Percentiles rank a stretch among this genome's conserved stretches.
phyloP scores from a whole-genome alignment of 2,329 filamentous ascomycete genomes.

The Colletotrichum sojae region DNA sequence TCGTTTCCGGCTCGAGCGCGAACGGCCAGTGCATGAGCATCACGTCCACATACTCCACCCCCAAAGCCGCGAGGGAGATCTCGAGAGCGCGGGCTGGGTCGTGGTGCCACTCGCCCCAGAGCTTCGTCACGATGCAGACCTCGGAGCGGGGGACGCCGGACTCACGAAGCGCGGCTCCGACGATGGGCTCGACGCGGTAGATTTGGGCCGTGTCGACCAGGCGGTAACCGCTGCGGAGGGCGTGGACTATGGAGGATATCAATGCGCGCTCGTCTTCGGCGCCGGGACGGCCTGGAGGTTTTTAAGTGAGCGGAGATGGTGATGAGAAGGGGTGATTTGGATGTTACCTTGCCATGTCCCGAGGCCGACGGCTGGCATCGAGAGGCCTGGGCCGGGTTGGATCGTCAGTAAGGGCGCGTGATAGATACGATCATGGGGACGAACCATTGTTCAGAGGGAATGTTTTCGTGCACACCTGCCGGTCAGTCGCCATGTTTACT shows the following conservation, averaged over 20 bases:
- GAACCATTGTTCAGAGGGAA: constrained; percentile 35
- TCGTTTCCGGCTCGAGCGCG: constrained; percentile 33
- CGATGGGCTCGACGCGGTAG: constrained; percentile 36
- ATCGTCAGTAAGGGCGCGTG: not conserved
- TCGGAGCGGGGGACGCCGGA: constrained; percentile 53
- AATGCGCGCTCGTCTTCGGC: constrained; percentile 41
- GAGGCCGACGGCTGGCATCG: constrained; percentile 42
- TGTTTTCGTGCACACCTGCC: constrained; percentile 24
- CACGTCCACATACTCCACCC: constrained; percentile 49
- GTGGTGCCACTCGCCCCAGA: constrained; percentile 52
- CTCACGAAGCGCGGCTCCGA: constrained; percentile 36
- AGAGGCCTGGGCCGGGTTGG: not conserved
- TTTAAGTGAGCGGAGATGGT: not conserved
- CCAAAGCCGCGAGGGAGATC: constrained; percentile 45
- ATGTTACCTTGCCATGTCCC: constrained; percentile 45
- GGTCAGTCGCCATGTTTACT: not conserved
- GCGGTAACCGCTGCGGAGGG: constrained; percentile 48
- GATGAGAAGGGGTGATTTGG: not conserved
- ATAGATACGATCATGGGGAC: not conserved
- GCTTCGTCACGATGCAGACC: constrained; percentile 62
- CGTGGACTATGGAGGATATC: constrained; percentile 47
- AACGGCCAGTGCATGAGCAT: constrained; percentile 54
- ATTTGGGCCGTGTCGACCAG: constrained; percentile 45
- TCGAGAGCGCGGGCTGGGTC: constrained; percentile 46
- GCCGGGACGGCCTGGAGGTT: constrained; percentile 22